Conservation (phyloP, 1,284 basidiomycete genomes). For the Cutaneotrichosporon sp. region DNA sequence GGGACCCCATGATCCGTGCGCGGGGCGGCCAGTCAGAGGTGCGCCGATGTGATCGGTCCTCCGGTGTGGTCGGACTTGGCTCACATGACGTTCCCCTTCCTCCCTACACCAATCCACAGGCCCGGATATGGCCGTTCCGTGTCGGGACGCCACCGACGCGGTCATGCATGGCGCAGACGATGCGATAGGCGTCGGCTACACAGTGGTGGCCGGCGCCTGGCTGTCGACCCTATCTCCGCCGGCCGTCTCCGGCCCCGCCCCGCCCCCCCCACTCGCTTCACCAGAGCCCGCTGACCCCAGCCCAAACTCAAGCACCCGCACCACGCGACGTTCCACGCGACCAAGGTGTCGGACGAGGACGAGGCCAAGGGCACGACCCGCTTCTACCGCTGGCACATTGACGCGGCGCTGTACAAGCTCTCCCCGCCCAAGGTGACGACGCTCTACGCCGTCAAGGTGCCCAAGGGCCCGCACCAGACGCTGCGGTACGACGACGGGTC, state of each 20-base stretch:
- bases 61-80: background rate
- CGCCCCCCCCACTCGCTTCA: no score
- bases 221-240: background rate
- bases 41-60: background rate
- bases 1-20: background rate
- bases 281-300: constrained; percentile 20
- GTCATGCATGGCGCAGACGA: no score
- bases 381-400: constrained; percentile 93
- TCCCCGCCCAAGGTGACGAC: constrained; percentile 87
- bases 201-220: background rate
- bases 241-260: no score
- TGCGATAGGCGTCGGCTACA: no score
- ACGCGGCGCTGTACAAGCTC: constrained; percentile 85
- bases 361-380: constrained; percentile 73
- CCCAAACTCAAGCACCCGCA: constrained; percentile 69
- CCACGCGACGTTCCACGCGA: constrained; percentile 88
- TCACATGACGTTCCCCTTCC: constrained; percentile 14
- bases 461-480: constrained; percentile 66
- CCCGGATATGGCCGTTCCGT: background rate
- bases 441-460: constrained; percentile 76
- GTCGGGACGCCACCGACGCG: no score
- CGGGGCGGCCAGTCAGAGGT: background rate
- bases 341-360: constrained; percentile 72
- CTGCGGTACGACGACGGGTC: constrained; percentile 87
- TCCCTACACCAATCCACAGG: background rate